A percentile compares a stretch with the other conserved stretches of the same genome.
Evolutionary conservation across 2,329 filamentous ascomycete genomes (phyloP).

Genomic region (Aspergillus ochraceus): DNA sequence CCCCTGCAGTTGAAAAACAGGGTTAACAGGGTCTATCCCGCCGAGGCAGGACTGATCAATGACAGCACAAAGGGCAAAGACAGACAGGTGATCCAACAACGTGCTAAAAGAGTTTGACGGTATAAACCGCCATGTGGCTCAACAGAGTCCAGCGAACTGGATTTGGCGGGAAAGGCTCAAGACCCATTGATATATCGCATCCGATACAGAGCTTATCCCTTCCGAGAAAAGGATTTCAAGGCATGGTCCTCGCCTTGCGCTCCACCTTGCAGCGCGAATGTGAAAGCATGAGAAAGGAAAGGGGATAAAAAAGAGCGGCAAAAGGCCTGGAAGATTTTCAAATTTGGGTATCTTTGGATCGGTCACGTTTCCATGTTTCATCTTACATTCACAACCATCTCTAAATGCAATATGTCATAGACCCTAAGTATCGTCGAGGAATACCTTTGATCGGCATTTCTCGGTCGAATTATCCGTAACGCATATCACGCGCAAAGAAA

Average conservation of each 20-base stretch:
- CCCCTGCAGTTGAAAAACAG: background rate
- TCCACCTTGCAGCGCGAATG: slow-evolving; percentile 54
- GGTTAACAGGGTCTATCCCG: background rate
- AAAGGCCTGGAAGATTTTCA: slow-evolving; percentile 9
- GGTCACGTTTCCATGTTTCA: background rate
- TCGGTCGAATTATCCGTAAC: too few species aligned
- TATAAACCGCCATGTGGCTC: background rate
- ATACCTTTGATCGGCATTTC: too few species aligned
- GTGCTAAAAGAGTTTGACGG: background rate
- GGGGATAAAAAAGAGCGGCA: slow-evolving; percentile 3
- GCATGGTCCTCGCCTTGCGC: slow-evolving; percentile 54
- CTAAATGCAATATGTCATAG: too few species aligned
- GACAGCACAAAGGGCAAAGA: background rate
- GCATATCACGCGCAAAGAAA: too few species aligned
- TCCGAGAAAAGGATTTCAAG: slow-evolving; percentile 44
- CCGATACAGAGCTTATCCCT: slow-evolving; percentile 54
- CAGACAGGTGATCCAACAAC: background rate
- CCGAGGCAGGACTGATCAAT: background rate
- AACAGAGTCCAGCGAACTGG: slow-evolving; percentile 15
- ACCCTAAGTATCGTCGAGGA: too few species aligned
- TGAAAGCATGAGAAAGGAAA: background rate
- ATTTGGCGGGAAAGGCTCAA: slow-evolving; percentile 13
- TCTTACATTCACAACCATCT: background rate
- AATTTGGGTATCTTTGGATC: slow-evolving; percentile 29
- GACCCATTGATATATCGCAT: slow-evolving; percentile 48